Base-by-base conservation (phyloP, 495 filamentous ascomycete genomes). In the Podospora conica region DNA sequence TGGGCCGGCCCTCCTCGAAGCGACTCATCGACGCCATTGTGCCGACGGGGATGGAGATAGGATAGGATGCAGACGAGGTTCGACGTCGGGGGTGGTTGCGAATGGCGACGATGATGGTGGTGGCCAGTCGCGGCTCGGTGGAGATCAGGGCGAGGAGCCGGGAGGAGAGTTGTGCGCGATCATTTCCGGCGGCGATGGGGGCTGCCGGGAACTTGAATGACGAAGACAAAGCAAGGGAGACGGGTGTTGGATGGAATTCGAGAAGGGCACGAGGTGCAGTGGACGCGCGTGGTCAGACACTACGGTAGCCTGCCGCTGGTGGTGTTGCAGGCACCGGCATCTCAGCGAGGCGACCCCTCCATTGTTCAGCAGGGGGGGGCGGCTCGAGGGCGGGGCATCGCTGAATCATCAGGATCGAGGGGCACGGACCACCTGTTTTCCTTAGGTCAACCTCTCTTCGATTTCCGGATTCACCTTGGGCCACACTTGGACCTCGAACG, bases 1-100 rank as follows among this genome's bases (percentile, higher is more conserved):
- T 81, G 15, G 93, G 91, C 63, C 76, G 77, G 5, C 61, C 61
- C 9, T 18, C 25, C n/a, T 61, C 67, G 22, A 63, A 55, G 25
- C 62, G 31, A 62, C 24, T 55, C 28, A 57, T 64, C 23, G n/a
- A 55, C 15, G 21, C 23, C 55, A 27, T 24, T 18, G 18, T 1
- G 12, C 21, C 40, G 40, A 48, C 5, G 40, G 15, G 15, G n/a
- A n/a, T n/a, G n/a, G n/a, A n/a, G n/a, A n/a, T n/a, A 7, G 18
- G 40, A 48, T 7, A 18, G 15, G 18, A 48, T 9, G 15, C 7
- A 8, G 40, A 11, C 40, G 5, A 48, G 40, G 40, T 48, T 18
- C 3, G 40, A 18, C 18, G 40, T 8, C 40, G 18, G 40, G 40
- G 1, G 8, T 48, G 15, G 40, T n/a, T 48, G 40, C 40, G n/a